Base-by-base conservation (phyloP, 768 basidiomycete species). In the Naganishia onofrii region DNA sequence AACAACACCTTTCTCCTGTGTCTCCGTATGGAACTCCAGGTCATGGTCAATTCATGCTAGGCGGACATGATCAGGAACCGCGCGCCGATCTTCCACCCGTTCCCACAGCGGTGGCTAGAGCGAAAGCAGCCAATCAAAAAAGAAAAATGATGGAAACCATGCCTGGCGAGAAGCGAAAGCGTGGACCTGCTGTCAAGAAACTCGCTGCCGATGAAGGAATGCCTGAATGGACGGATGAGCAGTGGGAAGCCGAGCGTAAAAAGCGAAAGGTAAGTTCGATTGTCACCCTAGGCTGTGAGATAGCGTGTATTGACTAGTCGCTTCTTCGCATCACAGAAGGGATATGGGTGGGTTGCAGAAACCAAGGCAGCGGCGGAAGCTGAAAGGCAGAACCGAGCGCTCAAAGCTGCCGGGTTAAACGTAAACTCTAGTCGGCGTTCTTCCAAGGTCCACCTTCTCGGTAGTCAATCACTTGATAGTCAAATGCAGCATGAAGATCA, bases 301-400 rank as follows among this genome's bases (percentile, higher is more conserved):
- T 2, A 55, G 32, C 28, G 7, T 15, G 4, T 51, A 26, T 6
- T 26, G 48, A 51, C n/a, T 12, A 55, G 31, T 3, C 54, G 26
- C 17, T 32, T 17, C 7, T 29, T 2, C 15, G 15, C 29, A 31
- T 13, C n/a, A 44, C 26, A 63, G 70, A 71, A 71, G 36, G 70
- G 70, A 31, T 67, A 54, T 34, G 64, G 56, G 12, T 71, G 70
- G 70, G 70, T 71, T 38, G 66, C 66, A 13, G 66, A 71, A 51
- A 71, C 70, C 51, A 71, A 71, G 57, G 70, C 70, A 17, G 70
- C 70, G 17, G 70, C 70, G 13, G 70, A 71, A 56, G 70, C 70
- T 15, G 70, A 71, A 57, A 26, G 70, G 26, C 58, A 58, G 26
- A 66, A 66, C 48, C 42, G 55, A 32, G 66, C 66, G 2, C 55